These are phyloP conservation scores for Beta corolliflora DNA, from an alignment of 179 eudicot species.

Conservation along the genomic window DNA sequence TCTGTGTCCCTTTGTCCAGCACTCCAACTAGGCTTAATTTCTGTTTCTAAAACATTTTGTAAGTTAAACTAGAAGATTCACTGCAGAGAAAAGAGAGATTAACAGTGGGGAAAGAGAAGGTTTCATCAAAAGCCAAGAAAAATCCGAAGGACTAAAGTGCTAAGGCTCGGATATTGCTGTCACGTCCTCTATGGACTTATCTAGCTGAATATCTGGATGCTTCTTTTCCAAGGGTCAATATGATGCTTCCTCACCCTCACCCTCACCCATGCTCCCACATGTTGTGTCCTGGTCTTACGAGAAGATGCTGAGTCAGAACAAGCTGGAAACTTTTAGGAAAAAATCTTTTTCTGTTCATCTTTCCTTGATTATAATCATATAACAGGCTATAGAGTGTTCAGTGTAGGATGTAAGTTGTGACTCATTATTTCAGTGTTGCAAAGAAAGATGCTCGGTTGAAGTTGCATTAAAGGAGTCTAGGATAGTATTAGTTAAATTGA, in stretches of 20 bases:
- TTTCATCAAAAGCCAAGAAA: background rate
- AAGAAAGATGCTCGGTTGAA: background rate
- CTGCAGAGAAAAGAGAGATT: background rate
- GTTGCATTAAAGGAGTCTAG: background rate
- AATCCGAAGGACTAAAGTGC: background rate
- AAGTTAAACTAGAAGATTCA: background rate
- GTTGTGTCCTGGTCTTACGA: background rate
- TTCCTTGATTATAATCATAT: background rate
- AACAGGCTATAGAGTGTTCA: background rate
- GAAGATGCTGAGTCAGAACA: background rate
- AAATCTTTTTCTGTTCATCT: background rate
- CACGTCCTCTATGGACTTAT: background rate
- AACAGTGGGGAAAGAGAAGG: background rate
- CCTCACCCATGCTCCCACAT: background rate
- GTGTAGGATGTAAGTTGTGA: background rate
- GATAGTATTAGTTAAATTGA: background rate
- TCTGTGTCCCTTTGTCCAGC: background rate
- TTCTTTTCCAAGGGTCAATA: background rate
- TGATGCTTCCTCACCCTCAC: background rate
- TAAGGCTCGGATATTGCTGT: background rate
- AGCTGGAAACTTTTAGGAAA: background rate
- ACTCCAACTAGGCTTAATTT: background rate
- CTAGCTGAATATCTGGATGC: background rate
- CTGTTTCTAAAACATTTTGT: background rate
- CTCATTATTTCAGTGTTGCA: background rate